Conservation (phyloP, 2,329 filamentous ascomycete species). For the Penicillium psychrosexuale region DNA sequence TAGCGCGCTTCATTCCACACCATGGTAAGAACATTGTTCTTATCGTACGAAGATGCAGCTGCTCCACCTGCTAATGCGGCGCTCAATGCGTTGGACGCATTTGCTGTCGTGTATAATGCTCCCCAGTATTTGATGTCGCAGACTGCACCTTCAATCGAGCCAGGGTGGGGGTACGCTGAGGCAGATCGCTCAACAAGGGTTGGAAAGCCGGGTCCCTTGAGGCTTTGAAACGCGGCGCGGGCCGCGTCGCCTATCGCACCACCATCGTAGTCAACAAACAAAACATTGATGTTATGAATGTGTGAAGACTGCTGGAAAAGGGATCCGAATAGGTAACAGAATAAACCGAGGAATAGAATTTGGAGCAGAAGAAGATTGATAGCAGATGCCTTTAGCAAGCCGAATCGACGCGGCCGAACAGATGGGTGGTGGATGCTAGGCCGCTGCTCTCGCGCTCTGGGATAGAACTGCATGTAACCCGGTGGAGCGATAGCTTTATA, state of each 20-base stretch:
- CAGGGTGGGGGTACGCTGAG: slow-evolving; percentile 18
- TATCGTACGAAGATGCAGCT: slow-evolving; percentile 36
- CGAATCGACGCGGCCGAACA: slow-evolving; percentile 18
- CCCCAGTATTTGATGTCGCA: slow-evolving; percentile 40
- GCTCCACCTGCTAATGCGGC: slow-evolving; percentile 36
- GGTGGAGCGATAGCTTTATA: background rate
- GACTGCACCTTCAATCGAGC: slow-evolving; percentile 25
- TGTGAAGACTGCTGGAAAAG: slow-evolving; percentile 34
- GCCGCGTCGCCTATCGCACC: slow-evolving; percentile 36
- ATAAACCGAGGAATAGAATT: slow-evolving; percentile 37
- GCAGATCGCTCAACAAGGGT: slow-evolving; percentile 26
- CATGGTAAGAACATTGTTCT: slow-evolving; percentile 36
- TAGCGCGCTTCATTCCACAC: slow-evolving; percentile 50
- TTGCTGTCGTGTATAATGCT: slow-evolving; percentile 30
- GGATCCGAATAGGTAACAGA: slow-evolving; percentile 39
- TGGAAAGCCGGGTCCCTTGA: slow-evolving; percentile 31
- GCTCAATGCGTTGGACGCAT: slow-evolving; percentile 39
- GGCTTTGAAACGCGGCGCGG: slow-evolving; percentile 29
- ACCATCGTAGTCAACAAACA: slow-evolving; percentile 42
- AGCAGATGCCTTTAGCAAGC: slow-evolving; percentile 17
- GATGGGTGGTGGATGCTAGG: slow-evolving; percentile 20
- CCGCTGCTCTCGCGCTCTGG: slow-evolving; percentile 16
- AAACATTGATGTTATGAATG: slow-evolving; percentile 35
- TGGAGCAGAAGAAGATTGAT: slow-evolving; percentile 36
- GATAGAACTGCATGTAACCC: slow-evolving; percentile 17